Base-by-base conservation (phyloP, 2,329 filamentous ascomycete species). In the Anthostomella pinea region DNA sequence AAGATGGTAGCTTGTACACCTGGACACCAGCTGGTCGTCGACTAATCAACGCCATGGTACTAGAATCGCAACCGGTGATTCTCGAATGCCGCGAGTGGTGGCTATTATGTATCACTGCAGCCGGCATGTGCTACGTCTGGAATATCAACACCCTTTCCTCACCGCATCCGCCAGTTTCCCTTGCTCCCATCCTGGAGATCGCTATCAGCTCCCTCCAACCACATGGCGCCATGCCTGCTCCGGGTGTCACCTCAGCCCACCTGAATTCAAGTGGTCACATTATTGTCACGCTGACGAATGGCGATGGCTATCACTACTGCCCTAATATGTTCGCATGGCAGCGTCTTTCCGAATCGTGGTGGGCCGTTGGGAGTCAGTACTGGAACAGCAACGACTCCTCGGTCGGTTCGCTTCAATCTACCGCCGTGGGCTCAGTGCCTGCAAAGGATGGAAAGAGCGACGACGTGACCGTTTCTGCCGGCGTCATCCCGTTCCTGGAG, bases 311-410 rank as follows among this genome's bases (percentile, higher is more conserved):
- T 64, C 83, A 83, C 35, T 98, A 98, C 64, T 87, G 87, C 2
- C 78, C 85, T 1, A 74, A 76, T 13, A 86, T 98, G 83, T 91
- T 81, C 62, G 79, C 82, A 6, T 98, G 93, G 93, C 91, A 97
- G 63, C 81, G 90, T 8, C 72, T 98, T n/a, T 95, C 89, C 2
- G 94, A 98, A 59, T 78, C 87, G 2, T 98, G 93, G 93, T 98
- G 93, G 89, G 91, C 91, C 0, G 89, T 97, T 0, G 90, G 90
- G 13, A 95, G 87, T 51, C 93, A 98, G 59, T 98, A 98, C 62
- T 98, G 93, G 94, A 97, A 98, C 63, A 94, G 89, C 1, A 95
- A 89, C 35, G 93, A 96, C 55, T 89, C 88, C 2, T 89, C 89
- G 1, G 81, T 95, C 35, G 83, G 85, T 30, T 86, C 89, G 33